These are phyloP conservation scores for Trichoderma aggressivum DNA, from an alignment of 2,329 filamentous ascomycete genomes.

Conservation along the genomic window DNA sequence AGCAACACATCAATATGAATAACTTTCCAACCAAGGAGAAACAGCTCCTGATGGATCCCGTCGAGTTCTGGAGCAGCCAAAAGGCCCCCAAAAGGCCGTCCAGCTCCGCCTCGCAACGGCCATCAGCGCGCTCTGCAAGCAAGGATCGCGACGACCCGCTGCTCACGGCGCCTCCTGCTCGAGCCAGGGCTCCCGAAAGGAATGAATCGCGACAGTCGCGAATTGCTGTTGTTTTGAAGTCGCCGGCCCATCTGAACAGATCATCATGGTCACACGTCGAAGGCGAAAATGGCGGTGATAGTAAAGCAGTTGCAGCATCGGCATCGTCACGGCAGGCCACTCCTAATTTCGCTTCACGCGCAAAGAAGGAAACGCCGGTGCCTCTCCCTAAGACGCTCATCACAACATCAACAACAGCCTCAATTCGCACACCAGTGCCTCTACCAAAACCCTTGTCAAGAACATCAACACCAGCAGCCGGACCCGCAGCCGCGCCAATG, in stretches of 20 bases:
- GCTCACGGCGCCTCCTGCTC: conserved; percentile 10
- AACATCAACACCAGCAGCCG: not conserved
- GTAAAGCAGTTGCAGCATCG: not conserved
- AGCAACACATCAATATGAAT: not conserved
- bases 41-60: not conserved
- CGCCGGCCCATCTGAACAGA: conserved; percentile 18
- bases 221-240: conserved; percentile 25
- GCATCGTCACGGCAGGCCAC: conserved; percentile 15
- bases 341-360: conserved; percentile 25
- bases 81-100: not conserved
- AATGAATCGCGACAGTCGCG: not conserved
- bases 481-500: not conserved
- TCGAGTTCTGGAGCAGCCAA: conserved; percentile 13
- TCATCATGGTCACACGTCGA: not conserved
- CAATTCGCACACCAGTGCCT: conserved; percentile 8
- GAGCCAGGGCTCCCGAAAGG: not conserved
- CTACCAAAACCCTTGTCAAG: not conserved
- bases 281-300: conserved; percentile 1
- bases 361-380: conserved; percentile 20
- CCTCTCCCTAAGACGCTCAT: conserved; percentile 9
- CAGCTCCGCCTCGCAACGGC: not conserved
- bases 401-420: not conserved
- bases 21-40: not conserved
- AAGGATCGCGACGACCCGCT: conserved; percentile 26
- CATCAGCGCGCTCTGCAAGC: not conserved